Base-by-base conservation (phyloP, 1,139 yeast genomes). In the Saccharomycopsis crataegensis region DNA sequence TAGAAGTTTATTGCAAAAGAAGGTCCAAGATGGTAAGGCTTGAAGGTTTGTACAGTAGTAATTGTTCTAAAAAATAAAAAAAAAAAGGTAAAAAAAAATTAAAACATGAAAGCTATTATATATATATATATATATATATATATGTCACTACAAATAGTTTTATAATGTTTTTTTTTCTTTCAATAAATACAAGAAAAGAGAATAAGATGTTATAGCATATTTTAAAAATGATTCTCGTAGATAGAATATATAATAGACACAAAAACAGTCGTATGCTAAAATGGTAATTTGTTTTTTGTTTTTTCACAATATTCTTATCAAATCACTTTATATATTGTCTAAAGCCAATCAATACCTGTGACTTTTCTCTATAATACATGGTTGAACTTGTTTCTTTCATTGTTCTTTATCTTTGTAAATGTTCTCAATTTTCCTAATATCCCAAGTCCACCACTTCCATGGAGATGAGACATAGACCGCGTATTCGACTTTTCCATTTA, bases 401-500 rank as follows among this genome's bases (percentile, higher is more conserved):
- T 22, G 28, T 22, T 22, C 28, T 4, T 22, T 22, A 22, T 17
- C 43, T n/a, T 11, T 38, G 28, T 46, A 51, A 37, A 32, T 71
- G 62, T 82, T 83, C 31, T 68, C 65, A 40, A 84, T 73, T 71
- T 74, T 70, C 62, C 86, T 70, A 58, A 80, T 81, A 34, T 78
- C 78, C 74, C 78, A 78, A 48, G 74, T 68, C 58, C 73, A 73
- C 2, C 74, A 70, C 44, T 63, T 62, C 43, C 67, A 61, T 5
- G 73, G 67, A 53, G 68, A 64, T 50, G 67, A 69, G 53, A 71
- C 69, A 58, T 71, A 71, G 52, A 70, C 67, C 8, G 73, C 89
- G 0, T 89, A 93, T n/a, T 85, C 78, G 11, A 93, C 83, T 63
- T 87, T 89, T 0, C 99, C 99, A 61, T 83, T 83, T 9, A 93